Evolutionary conservation across 2,329 filamentous ascomycete genomes (phyloP).

Genomic region (Plectosphaerella plurivora): DNA sequence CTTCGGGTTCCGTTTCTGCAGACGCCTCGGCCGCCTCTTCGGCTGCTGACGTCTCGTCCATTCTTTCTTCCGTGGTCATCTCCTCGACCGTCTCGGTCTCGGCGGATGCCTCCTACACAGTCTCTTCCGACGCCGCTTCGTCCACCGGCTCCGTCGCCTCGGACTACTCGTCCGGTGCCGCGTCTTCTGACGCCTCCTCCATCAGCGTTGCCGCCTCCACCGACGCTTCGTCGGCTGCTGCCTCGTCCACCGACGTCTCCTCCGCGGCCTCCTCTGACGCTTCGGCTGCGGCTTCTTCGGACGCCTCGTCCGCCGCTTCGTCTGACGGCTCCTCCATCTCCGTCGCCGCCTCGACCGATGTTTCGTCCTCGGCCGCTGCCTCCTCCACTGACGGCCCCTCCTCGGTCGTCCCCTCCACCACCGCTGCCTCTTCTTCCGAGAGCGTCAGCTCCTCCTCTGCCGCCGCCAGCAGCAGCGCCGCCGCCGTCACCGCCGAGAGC

Average conservation of each 20-base stretch:
- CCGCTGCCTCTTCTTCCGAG: not conserved
- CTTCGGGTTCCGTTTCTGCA: not conserved
- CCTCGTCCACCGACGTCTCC: not conserved
- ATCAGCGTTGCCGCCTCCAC: too few species aligned
- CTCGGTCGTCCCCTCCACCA: not conserved
- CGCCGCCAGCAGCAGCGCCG: not conserved
- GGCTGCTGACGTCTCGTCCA: not conserved
- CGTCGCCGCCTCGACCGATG: not conserved
- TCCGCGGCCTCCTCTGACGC: too few species aligned
- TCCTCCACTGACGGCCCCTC: not conserved
- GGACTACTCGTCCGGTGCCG: too few species aligned
- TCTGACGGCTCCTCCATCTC: not conserved
- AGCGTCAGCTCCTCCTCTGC: not conserved
- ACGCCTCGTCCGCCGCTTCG: not conserved
- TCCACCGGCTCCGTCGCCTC: too few species aligned
- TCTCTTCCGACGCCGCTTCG: too few species aligned
- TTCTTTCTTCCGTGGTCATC: too few species aligned
- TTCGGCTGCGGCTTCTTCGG: not conserved
- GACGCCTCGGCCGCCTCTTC: slow-evolving; percentile 7
- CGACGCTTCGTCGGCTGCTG: too few species aligned
- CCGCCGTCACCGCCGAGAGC: not conserved
- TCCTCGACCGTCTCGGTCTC: too few species aligned
- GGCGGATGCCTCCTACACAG: too few species aligned
- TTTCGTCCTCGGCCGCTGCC: not conserved
- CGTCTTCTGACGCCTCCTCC: too few species aligned